phyloP scores from a whole-genome alignment of 805 yeast species.

The Tetrapisispora iriomotensis region DNA sequence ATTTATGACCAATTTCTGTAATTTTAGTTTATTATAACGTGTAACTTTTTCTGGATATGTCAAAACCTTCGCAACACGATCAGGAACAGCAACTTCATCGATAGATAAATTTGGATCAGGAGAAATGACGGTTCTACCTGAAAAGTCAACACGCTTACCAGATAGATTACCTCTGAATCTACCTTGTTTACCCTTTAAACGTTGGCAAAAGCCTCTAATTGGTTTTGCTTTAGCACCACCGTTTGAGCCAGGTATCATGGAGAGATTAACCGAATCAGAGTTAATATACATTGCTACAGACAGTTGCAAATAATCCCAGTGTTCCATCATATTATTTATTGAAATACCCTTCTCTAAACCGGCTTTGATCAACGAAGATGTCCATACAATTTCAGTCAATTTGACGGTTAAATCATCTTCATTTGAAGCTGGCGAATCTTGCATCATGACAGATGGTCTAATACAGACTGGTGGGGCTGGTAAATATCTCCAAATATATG shows the following conservation, averaged over 20 bases:
- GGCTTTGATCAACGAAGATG: conserved; percentile 85
- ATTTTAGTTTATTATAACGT: conserved; percentile 69
- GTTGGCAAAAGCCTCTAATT: conserved; percentile 91
- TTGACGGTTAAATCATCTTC: conserved; percentile 97
- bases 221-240: conserved; percentile 52
- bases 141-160: conserved; percentile 97
- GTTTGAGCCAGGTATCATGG: conserved; percentile 57
- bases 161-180: conserved; percentile 96
- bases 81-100: conserved; percentile 98
- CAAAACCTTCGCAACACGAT: conserved; percentile 86
- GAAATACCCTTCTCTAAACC: conserved; percentile 94
- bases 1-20: conserved; percentile 61
- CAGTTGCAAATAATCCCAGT: conserved; percentile 94
- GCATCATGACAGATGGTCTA: conserved; percentile 92
- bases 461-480: conserved; percentile 99
- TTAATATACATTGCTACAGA: conserved; percentile 96
- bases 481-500: conserved; percentile 90
- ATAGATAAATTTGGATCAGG: conserved; percentile 94
- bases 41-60: conserved; percentile 96
- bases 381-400: conserved; percentile 93
- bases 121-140: conserved; percentile 96
- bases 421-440: conserved; percentile 78
- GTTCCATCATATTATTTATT: conserved; percentile 90
- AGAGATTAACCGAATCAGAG: conserved; percentile 83
- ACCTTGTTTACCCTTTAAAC: conserved; percentile 97